Evolutionary conservation across 352 stramenopile genomes (phyloP).

Genomic region (Phytophthora citricola): DNA sequence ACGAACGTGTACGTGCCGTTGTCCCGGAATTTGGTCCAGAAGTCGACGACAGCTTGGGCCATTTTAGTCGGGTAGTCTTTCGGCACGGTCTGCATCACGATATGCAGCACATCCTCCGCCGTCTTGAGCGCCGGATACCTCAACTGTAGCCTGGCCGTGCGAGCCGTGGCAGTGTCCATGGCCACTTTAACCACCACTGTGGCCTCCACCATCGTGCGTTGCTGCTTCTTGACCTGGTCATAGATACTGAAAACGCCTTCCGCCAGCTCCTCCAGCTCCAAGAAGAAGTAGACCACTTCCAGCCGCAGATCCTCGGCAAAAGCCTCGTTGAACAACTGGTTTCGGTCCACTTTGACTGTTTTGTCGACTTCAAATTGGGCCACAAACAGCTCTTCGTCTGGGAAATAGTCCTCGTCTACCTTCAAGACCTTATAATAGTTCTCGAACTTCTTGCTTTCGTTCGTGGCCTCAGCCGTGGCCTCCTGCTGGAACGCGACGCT

Average conservation of each 20-base stretch:
- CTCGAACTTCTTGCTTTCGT: slow-evolving; percentile 13
- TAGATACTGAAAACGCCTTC: slow-evolving; percentile 36
- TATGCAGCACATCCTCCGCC: slow-evolving; percentile 24
- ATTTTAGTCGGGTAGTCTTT: slow-evolving; percentile 1
- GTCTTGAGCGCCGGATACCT: slow-evolving; percentile 29
- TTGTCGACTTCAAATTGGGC: background rate
- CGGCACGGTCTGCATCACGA: slow-evolving; percentile 10
- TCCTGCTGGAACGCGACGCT: background rate
- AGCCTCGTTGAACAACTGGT: slow-evolving; percentile 12
- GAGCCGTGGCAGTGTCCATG: slow-evolving; percentile 19
- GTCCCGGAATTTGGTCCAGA: slow-evolving; percentile 14
- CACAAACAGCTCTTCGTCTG: slow-evolving; percentile 8
- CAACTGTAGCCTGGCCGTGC: slow-evolving; percentile 36
- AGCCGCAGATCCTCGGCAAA: slow-evolving; percentile 25
- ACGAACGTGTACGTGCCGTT: slow-evolving; percentile 27
- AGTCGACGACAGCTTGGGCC: background rate
- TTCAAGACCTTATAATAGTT: slow-evolving; percentile 22
- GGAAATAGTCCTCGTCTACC: slow-evolving; percentile 16
- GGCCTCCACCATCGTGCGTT: slow-evolving; percentile 46
- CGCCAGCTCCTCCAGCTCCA: slow-evolving; percentile 38
- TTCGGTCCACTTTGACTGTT: slow-evolving; percentile 5
- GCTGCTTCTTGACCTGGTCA: slow-evolving; percentile 40
- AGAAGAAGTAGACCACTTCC: slow-evolving; percentile 31
- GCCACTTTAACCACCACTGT: slow-evolving; percentile 40
- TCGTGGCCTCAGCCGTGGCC: background rate